Conservation (phyloP, 805 yeast genomes). For the Yamadazyma endophytica region DNA sequence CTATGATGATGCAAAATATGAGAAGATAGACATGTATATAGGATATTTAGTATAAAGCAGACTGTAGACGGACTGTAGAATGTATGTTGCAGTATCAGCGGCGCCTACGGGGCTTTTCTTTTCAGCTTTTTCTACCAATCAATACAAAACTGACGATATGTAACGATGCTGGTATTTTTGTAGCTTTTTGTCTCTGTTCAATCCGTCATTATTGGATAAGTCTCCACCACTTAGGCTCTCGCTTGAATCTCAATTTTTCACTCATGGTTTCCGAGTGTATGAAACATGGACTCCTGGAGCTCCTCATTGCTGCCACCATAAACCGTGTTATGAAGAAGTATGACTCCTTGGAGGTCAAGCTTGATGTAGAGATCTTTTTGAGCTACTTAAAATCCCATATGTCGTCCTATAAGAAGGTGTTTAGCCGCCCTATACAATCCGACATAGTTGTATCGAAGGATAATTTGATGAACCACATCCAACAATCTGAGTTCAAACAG, state of each 20-base stretch:
- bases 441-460: constrained; percentile 9
- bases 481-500: constrained; percentile 13
- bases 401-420: constrained; percentile 6
- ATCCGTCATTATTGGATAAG: neutral
- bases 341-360: constrained; percentile 7
- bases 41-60: no score
- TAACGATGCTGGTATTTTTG: no score
- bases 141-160: no score
- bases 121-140: no score
- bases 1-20: constrained; percentile 70
- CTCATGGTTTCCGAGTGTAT: constrained; percentile 7
- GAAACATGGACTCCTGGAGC: constrained; percentile 9
- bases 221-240: neutral
- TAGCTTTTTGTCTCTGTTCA: neutral
- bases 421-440: constrained; percentile 9
- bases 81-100: no score
- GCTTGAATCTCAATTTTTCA: neutral
- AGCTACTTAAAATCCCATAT: constrained; percentile 5
- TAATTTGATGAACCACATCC: constrained; percentile 10
- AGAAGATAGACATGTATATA: no score
- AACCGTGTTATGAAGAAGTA: constrained; percentile 6
- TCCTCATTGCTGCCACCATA: constrained; percentile 11
- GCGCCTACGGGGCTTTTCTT: no score
- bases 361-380: constrained; percentile 8
- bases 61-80: no score